Evolutionary conservation across 306 rosid species (phyloP).

Genomic region (Castanospermum australe): DNA sequence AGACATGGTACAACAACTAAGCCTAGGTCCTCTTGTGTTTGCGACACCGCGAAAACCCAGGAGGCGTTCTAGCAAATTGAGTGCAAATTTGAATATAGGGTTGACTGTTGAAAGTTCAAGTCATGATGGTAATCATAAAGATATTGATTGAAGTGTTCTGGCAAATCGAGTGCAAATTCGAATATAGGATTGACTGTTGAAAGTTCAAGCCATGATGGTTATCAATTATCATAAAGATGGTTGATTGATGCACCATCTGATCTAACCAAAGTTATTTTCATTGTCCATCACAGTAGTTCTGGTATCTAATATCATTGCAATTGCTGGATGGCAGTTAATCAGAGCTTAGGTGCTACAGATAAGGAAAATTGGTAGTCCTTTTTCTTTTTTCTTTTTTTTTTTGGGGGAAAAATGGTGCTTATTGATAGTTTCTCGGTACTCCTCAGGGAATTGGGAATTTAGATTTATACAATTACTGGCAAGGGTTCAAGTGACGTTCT

Average conservation of each 20-base stretch:
- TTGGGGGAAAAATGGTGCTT: not conserved
- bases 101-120: constrained; percentile 45
- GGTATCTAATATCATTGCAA: constrained; percentile 12
- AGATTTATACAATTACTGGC: constrained; percentile 6
- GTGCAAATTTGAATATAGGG: constrained; percentile 39
- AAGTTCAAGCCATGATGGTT: constrained; percentile 36
- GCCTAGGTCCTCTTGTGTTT: constrained; percentile 36
- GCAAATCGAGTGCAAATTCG: constrained; percentile 31
- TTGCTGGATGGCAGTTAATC: constrained; percentile 18
- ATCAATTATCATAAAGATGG: constrained; percentile 20
- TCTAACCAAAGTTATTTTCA: constrained; percentile 5
- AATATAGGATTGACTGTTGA: constrained; percentile 39
- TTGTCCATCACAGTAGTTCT: not conserved
- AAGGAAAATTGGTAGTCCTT: not conserved
- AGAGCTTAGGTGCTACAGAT: constrained; percentile 7
- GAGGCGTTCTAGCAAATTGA: constrained; percentile 49
- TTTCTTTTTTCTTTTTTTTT: not conserved
- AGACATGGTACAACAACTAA: constrained; percentile 46
- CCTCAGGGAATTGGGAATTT: constrained; percentile 1
- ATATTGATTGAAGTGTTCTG: constrained; percentile 40
- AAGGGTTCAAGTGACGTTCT: constrained; percentile 5
- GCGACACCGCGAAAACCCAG: constrained; percentile 43
- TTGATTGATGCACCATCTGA: constrained; percentile 27
- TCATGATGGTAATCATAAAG: constrained; percentile 36
- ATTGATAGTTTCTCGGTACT: constrained; percentile 1